phyloP scores from a whole-genome alignment of 2,329 filamentous ascomycete genomes.

The Microcyclosporella mali region DNA sequence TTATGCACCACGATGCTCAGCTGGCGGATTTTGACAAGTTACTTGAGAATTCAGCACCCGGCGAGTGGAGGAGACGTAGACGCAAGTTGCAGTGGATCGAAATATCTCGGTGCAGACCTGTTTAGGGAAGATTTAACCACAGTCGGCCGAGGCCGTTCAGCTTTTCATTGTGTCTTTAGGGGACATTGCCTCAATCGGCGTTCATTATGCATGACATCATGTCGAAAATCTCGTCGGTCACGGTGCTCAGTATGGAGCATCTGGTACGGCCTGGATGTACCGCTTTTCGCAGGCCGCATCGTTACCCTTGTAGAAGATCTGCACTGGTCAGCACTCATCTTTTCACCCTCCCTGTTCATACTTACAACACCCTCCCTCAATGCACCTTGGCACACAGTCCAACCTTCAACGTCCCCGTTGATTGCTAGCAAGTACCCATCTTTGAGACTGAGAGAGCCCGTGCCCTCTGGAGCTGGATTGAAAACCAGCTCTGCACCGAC shows the following conservation, averaged over 20 bases:
- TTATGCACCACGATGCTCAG: no score
- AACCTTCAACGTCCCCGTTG: constrained; percentile 32
- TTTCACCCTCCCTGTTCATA: constrained; percentile 4
- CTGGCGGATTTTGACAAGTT: no score
- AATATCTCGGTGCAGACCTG: no score
- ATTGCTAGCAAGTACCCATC: constrained; percentile 36
- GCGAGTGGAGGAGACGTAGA: no score
- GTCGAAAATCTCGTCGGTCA: no score
- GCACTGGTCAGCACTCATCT: background rate
- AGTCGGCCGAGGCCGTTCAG: no score
- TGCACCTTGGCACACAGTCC: constrained; percentile 35
- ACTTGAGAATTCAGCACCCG: no score
- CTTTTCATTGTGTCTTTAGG: no score
- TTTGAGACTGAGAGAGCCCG: constrained; percentile 32
- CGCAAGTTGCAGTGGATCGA: no score
- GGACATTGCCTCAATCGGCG: no score
- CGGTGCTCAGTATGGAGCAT: constrained; percentile 32
- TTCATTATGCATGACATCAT: no score
- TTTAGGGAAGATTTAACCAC: no score
- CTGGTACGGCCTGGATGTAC: constrained; percentile 35
- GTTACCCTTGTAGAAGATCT: constrained; percentile 36
- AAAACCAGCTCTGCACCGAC: constrained; percentile 31
- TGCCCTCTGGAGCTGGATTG: constrained; percentile 24
- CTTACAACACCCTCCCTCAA: constrained; percentile 31
- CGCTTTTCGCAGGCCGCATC: constrained; percentile 31